Evolutionary conservation across 148 eudicot species (phyloP), one percentile per base, ranked within the genome.

Genomic region (Cornus florida): DNA sequence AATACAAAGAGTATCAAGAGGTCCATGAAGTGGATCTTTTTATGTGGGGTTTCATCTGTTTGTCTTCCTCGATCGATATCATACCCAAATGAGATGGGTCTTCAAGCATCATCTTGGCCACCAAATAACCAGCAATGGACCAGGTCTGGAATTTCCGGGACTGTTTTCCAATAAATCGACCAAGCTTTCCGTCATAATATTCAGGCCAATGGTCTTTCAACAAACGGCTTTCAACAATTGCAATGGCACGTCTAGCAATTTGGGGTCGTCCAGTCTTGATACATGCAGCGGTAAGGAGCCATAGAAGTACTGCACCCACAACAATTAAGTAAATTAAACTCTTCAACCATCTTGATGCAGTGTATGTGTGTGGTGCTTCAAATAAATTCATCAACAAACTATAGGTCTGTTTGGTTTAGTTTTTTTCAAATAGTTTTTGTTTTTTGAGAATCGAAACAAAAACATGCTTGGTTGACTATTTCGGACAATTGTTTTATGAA

Each of bases 31-130:
- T 35, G 0, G 92, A 89, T 87, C 92, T 82, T 78, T 87, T 89
- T 72, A 87, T 59, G n/a, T 50, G 82, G 24, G 92, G 83, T 53
- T 82, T 72, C 82, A 85, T 89, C 76, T 83, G 85, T 71, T 87
- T 89, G 83, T 89, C 92, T 76, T 89, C 92, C 77, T 89, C 92
- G 3, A 89, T 81, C 0, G 92, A 89, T 10, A 89, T 79, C 92
- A 89, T 89, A 17, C 92, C 92, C 80, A 87, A n/a, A 80, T 87
- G 90, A 78, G 92, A 89, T 1, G 92, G 92, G 53, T 89, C 90
- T 73, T 89, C 92, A 38, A 89, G 84, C 90, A 89, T 76, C 90
- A 89, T 85, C 76, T 83, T 89, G 13, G 92, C 90, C 35, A 89
- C 92, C 75, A 89, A 78, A 77, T 89, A 89, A 24, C 92, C 92